A percentile compares a stretch with the other conserved stretches of the same genome.
Conservation (phyloP, 371 early-diverging fungal species). For the Mortierella sp. region DNA sequence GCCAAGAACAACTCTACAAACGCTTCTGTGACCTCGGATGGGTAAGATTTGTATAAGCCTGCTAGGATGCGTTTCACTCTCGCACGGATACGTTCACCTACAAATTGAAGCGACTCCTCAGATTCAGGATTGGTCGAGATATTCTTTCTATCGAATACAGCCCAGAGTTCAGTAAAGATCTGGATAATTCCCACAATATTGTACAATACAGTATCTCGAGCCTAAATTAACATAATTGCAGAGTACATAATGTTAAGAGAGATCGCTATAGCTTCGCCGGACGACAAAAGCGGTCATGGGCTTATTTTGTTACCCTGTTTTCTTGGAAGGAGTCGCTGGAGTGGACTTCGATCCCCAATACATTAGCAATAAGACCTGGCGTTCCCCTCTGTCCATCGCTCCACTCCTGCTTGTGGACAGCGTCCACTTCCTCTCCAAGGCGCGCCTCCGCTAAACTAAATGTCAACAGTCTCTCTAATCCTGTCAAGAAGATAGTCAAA, state of each 20-base stretch:
- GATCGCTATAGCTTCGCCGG: neutral
- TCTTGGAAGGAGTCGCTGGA: slow-evolving; percentile 54
- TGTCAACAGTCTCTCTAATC: slow-evolving; percentile 73
- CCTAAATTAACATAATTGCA: slow-evolving; percentile 20
- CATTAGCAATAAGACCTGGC: slow-evolving; percentile 49
- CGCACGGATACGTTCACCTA: slow-evolving; percentile 64
- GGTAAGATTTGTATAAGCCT: slow-evolving; percentile 67
- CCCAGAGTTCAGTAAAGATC: slow-evolving; percentile 66
- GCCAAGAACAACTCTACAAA: slow-evolving; percentile 72
- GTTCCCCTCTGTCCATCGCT: slow-evolving; percentile 46
- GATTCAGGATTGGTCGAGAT: slow-evolving; percentile 51
- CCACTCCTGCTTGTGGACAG: slow-evolving; percentile 51
- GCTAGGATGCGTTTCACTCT: slow-evolving; percentile 69
- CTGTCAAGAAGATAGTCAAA: slow-evolving; percentile 69
- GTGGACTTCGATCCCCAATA: slow-evolving; percentile 44
- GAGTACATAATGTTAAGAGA: neutral
- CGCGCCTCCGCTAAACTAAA: slow-evolving; percentile 70
- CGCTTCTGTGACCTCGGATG: slow-evolving; percentile 72
- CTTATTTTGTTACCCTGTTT: slow-evolving; percentile 44
- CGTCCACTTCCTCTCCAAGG: slow-evolving; percentile 43
- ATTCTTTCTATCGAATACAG: slow-evolving; percentile 58
- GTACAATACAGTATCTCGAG: slow-evolving; percentile 64
- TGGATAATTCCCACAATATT: slow-evolving; percentile 69
- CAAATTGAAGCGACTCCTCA: slow-evolving; percentile 61
- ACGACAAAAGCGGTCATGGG: neutral